Conservation (phyloP, 2,329 filamentous ascomycete species). For the Fusarium sp. region DNA sequence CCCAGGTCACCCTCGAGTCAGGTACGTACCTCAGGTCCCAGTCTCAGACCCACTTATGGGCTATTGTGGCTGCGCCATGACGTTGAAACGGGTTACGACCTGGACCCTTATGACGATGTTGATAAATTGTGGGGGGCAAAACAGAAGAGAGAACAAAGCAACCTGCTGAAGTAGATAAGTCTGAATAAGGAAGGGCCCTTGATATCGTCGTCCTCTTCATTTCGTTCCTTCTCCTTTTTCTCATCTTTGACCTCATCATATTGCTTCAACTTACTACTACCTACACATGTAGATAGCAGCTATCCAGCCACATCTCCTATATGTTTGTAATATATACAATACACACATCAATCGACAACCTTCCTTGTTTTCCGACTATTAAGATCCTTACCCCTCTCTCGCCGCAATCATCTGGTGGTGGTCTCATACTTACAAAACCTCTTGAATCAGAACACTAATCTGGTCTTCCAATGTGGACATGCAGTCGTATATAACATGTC, state of each 20-base stretch:
- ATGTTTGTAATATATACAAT: background rate
- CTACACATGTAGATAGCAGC: background rate
- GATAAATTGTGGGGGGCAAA: constrained; percentile 13
- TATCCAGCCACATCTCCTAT: background rate
- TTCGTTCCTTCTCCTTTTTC: background rate
- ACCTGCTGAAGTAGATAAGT: constrained; percentile 5
- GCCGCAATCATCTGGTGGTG: constrained; percentile 23
- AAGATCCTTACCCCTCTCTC: background rate
- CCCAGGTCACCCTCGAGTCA: too few relatives aligned
- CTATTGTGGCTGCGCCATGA: constrained; percentile 38
- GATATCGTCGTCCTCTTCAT: background rate
- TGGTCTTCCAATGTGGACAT: background rate
- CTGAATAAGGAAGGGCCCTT: constrained; percentile 10
- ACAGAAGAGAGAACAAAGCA: background rate
- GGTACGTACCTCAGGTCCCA: background rate
- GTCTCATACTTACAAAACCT: constrained; percentile 7
- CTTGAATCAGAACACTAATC: background rate
- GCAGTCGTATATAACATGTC: background rate
- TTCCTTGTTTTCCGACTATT: background rate
- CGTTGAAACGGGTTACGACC: constrained; percentile 17
- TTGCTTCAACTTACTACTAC: background rate
- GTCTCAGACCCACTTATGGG: background rate
- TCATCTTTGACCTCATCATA: background rate
- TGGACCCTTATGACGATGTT: constrained; percentile 40
- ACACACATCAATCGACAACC: background rate